Evolutionary conservation across 2,329 filamentous ascomycete genomes (phyloP), one percentile per base, ranked within the genome.

Genomic region (Claviceps digitariae): DNA sequence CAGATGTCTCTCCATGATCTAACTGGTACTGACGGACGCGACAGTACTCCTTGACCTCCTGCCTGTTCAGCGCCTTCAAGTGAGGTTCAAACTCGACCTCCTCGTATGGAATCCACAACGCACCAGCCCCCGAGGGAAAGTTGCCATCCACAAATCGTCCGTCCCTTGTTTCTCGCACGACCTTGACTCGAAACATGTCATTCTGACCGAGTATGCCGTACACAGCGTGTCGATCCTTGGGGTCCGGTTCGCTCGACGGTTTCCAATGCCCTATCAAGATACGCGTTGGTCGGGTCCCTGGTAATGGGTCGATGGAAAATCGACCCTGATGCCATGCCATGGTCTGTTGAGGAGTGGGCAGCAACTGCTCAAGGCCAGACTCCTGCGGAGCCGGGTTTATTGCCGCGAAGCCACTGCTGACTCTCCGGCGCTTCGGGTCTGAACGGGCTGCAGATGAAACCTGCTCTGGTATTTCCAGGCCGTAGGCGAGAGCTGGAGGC

Each of bases 161-260:
- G 59, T 83, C 79, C 3, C 79, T 74, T 0, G 80, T 83, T 59
- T 81, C 73, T 6, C 77, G 71, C 1, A 79, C 74, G 0, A 84
- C 70, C 62, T 83, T 83, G 52, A 83, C 78, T 0, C 81, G 70
- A 61, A 84, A 83, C 74, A 81, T 82, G 57, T 83, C 79, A 53
- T 82, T 82, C 20, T 74, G 74, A 1, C 79, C 79, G 0, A 84
- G 65, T 12, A 84, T 81, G 3, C 81, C 81, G 52, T 78, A 80
- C 0, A 83, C 78, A 0, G 80, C 81, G 59, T 84, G 81, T 51
- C 79, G 78, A 60, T 83, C 73, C 13, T 67, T 66, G 2, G 68
- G 62, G 2, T 73, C 64, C 0, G 62, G 43, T 50, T 77, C 74
- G 34, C 69, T 74, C 0, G 79, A 83, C 13, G 74, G 72, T 52